These are phyloP conservation scores for Aschersonia sp. DNA, from an alignment of 2,329 filamentous ascomycete species.

Conservation along the genomic window DNA sequence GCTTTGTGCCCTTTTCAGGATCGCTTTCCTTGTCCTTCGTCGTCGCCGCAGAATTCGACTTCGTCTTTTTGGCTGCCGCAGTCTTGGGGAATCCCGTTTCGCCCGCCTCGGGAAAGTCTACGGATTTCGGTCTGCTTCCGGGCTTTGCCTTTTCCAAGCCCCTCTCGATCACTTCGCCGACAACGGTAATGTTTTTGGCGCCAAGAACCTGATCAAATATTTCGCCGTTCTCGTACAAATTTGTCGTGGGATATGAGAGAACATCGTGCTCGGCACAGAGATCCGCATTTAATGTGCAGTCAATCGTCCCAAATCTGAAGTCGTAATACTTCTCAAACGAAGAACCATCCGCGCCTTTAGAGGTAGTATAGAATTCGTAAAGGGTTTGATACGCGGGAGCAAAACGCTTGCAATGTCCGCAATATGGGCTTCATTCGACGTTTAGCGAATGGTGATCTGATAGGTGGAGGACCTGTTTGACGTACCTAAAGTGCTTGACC, in stretches of 20 bases:
- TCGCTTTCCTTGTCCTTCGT: constrained; percentile 7
- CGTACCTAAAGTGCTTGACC: constrained; percentile 54
- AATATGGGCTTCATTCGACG: constrained; percentile 33
- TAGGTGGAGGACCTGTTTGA: neutral
- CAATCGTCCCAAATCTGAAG: constrained; percentile 73
- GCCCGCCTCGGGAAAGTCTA: constrained; percentile 58
- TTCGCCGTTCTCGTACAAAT: constrained; percentile 68
- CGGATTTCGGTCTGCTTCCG: constrained; percentile 55
- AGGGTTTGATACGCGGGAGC: constrained; percentile 81
- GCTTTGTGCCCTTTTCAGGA: constrained; percentile 6
- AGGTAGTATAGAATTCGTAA: constrained; percentile 92
- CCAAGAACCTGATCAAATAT: constrained; percentile 49
- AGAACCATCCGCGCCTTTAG: constrained; percentile 48
- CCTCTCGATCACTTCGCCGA: constrained; percentile 62
- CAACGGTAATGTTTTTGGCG: constrained; percentile 46
- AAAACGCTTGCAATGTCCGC: constrained; percentile 61
- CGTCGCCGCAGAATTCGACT: constrained; percentile 15
- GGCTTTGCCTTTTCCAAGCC: constrained; percentile 66
- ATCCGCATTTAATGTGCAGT: constrained; percentile 74
- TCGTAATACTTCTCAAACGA: constrained; percentile 71
- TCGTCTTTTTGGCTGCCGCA: constrained; percentile 8
- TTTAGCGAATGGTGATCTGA: constrained; percentile 8
- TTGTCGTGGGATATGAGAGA: constrained; percentile 58
- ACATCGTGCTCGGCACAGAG: constrained; percentile 58
- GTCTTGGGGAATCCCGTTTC: constrained; percentile 31